phyloP scores from a whole-genome alignment of 2,329 filamentous ascomycete species.

The Beauveria scarabaeidicola region DNA sequence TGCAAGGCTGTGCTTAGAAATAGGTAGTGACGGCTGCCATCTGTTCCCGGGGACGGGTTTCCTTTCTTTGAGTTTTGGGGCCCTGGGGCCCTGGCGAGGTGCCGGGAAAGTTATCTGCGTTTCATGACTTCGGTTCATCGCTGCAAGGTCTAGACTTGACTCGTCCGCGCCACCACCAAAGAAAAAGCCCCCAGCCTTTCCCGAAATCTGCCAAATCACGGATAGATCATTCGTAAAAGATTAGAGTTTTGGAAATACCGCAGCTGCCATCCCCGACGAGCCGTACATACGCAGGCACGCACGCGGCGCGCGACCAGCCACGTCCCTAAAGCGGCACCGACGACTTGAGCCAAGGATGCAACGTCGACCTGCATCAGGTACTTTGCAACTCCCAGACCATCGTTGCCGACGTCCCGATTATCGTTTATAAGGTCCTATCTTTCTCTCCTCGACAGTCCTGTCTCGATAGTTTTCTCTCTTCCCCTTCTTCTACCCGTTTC shows the following conservation, averaged over 20 bases:
- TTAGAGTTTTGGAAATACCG: neutral
- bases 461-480: neutral
- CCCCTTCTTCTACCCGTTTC: neutral
- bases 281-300: neutral
- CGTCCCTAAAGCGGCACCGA: neutral
- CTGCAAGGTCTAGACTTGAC: neutral
- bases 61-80: neutral
- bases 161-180: neutral
- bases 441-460: neutral
- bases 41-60: neutral
- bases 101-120: neutral
- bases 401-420: constrained; percentile 8
- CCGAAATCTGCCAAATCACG: neutral
- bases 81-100: too few species aligned
- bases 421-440: neutral
- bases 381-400: neutral
- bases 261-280: neutral
- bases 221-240: neutral
- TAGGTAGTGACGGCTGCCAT: neutral
- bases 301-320: neutral
- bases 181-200: too few species aligned
- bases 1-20: neutral
- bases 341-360: neutral
- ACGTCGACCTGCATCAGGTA: constrained; percentile 5
- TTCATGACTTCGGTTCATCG: neutral